These are phyloP conservation scores for Circinella umbellata DNA, from an alignment of 371 early-diverging fungal species.

Conservation along the genomic window DNA sequence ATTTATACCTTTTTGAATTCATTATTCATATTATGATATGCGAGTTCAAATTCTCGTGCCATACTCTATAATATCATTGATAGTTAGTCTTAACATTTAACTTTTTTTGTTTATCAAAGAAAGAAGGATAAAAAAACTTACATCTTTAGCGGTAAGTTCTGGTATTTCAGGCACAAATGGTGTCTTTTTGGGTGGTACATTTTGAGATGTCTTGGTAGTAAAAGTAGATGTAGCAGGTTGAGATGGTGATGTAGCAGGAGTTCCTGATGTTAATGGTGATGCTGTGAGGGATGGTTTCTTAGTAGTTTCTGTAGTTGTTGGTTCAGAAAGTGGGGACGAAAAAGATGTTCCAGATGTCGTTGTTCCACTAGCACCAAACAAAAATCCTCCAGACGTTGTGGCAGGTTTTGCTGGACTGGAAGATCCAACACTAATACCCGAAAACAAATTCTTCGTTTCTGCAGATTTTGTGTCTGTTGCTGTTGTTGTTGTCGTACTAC, in stretches of 20 bases:
- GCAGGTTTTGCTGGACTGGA: not conserved
- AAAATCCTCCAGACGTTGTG: not conserved
- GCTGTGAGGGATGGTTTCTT: not conserved
- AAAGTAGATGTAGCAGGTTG: not conserved
- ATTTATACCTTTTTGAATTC: conserved; percentile 26
- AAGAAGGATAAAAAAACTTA: not conserved
- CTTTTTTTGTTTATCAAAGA: not conserved
- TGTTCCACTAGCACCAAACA: not conserved
- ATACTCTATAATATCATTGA: conserved; percentile 24
- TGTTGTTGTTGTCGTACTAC: not conserved
- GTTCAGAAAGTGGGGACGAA: not conserved
- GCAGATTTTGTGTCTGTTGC: not conserved
- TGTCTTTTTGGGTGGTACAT: not conserved
- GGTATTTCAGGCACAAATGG: conserved; percentile 2
- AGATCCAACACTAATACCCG: not conserved
- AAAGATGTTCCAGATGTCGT: not conserved
- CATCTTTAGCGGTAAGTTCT: conserved; percentile 24
- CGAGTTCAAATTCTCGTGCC: conserved; percentile 33
- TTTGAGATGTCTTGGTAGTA: not conserved
- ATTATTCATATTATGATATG: conserved; percentile 25
- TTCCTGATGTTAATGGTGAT: not conserved
- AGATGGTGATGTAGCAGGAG: not conserved
- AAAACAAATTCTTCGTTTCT: not conserved
- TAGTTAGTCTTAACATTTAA: not conserved
- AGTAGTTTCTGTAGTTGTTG: not conserved